Evolutionary conservation across 805 yeast genomes (phyloP).

Genomic region (Clavispora santaluciae): DNA sequence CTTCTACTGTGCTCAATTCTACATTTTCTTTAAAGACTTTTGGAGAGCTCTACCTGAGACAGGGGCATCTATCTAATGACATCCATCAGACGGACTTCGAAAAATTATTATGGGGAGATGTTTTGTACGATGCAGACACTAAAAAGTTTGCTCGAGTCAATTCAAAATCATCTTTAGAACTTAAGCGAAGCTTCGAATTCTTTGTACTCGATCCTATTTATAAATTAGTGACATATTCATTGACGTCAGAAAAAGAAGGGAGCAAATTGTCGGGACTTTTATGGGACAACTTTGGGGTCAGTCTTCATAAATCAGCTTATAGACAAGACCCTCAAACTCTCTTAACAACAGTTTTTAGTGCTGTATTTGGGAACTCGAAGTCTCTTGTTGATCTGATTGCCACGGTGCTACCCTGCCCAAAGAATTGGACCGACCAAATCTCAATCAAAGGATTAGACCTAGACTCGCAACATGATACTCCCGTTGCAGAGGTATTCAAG

Average conservation of each 20-base stretch:
- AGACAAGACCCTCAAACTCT: constrained; percentile 57
- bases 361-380: constrained; percentile 46
- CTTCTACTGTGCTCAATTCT: constrained; percentile 59
- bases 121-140: constrained; percentile 41
- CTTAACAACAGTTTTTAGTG: constrained; percentile 47
- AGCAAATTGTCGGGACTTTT: constrained; percentile 39
- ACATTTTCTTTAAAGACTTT: constrained; percentile 67
- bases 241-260: constrained; percentile 45
- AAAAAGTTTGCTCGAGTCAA: constrained; percentile 37
- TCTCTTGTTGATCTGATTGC: constrained; percentile 52
- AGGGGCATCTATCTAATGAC: constrained; percentile 2
- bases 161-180: not conserved
- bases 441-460: not conserved
- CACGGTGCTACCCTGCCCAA: constrained; percentile 1
- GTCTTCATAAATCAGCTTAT: constrained; percentile 35
- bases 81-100: constrained; percentile 39
- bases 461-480: not conserved
- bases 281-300: constrained; percentile 44
- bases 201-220: constrained; percentile 78
- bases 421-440: not conserved
- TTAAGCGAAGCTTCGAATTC: constrained; percentile 47
- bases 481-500: constrained; percentile 39
- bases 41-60: constrained; percentile 42
- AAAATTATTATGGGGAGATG: constrained; percentile 71
- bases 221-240: constrained; percentile 58